These are phyloP conservation scores for Emmonsiellopsis sp. DNA, from an alignment of 2,329 filamentous ascomycete species.

Conservation along the genomic window DNA sequence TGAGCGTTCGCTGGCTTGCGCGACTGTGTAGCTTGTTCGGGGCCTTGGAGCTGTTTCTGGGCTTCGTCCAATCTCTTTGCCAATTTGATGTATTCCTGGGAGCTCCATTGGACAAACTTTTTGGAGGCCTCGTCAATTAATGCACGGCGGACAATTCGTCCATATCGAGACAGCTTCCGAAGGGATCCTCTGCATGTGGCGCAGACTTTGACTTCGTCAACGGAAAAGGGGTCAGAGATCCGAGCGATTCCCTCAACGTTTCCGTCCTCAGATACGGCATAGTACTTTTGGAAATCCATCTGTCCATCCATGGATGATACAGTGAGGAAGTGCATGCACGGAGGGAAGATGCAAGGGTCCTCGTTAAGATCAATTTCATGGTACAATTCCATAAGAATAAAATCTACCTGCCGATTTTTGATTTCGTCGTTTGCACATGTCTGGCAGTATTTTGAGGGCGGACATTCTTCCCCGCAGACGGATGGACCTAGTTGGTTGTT, in stretches of 20 bases:
- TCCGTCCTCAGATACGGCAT: conserved; percentile 17
- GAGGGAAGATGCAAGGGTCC: conserved; percentile 52
- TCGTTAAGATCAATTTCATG: conserved; percentile 48
- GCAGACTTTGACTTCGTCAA: conserved; percentile 43
- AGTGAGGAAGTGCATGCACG: conserved; percentile 56
- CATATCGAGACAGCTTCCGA: conserved; percentile 50
- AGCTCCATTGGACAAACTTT: conserved; percentile 51
- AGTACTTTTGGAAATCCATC: conserved; percentile 41
- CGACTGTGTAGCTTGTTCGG: background rate
- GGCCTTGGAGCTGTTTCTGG: background rate
- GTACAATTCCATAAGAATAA: conserved; percentile 47
- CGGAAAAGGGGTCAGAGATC: conserved; percentile 40
- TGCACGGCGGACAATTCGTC: conserved; percentile 50
- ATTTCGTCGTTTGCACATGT: conserved; percentile 37
- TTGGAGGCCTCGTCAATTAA: conserved; percentile 55
- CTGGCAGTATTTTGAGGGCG: conserved; percentile 45
- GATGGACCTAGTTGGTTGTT: conserved; percentile 53
- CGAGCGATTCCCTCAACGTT: conserved; percentile 16
- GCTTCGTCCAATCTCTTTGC: conserved; percentile 11
- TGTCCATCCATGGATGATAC: conserved; percentile 51
- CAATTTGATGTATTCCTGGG: conserved; percentile 33
- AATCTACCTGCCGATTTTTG: conserved; percentile 45
- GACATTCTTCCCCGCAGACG: conserved; percentile 56
- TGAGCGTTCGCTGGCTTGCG: too few species aligned
- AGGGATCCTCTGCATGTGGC: conserved; percentile 52